These are phyloP conservation scores for Monosporascus sp. DNA, from an alignment of 2,329 filamentous ascomycete genomes.

Conservation along the genomic window DNA sequence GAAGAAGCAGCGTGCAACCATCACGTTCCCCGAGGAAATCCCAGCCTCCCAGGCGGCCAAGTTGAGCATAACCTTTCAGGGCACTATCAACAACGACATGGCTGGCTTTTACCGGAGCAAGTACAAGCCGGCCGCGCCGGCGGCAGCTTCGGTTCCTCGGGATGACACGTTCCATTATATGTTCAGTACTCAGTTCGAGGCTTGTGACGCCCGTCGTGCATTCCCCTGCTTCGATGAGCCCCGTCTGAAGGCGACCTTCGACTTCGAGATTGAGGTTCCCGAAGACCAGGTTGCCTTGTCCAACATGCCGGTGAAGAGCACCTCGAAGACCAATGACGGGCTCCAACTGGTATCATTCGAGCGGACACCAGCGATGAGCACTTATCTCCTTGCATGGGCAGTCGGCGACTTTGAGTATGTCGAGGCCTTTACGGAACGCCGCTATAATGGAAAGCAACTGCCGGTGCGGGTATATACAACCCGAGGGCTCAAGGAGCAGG, in stretches of 20 bases:
- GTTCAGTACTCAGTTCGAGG: constrained; percentile 96
- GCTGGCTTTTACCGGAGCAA: constrained; percentile 90
- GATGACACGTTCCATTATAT: constrained; percentile 65
- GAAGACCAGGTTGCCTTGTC: constrained; percentile 82
- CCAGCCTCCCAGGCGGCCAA: constrained; percentile 59
- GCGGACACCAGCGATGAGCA: constrained; percentile 84
- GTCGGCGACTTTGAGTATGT: constrained; percentile 96
- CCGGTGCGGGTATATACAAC: constrained; percentile 96
- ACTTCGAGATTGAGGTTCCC: constrained; percentile 87
- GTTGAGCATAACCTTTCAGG: constrained; percentile 69
- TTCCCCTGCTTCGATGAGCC: constrained; percentile 99
- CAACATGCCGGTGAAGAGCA: constrained; percentile 88
- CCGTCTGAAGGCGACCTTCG: constrained; percentile 92
- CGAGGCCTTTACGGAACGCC: constrained; percentile 81
- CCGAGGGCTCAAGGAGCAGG: constrained; percentile 87
- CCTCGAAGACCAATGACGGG: constrained; percentile 52
- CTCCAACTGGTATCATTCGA: constrained; percentile 75
- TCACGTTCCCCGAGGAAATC: constrained; percentile 70
- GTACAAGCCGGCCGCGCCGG: constrained; percentile 74
- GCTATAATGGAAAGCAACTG: constrained; percentile 85
- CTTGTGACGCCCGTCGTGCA: constrained; percentile 87
- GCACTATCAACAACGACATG: constrained; percentile 84
- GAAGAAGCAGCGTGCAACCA: constrained; percentile 74
- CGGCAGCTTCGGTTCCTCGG: constrained; percentile 71
- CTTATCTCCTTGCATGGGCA: constrained; percentile 86